Evolutionary conservation across 345 rosid species (phyloP).

Genomic region (Eucalyptus decipiens): DNA sequence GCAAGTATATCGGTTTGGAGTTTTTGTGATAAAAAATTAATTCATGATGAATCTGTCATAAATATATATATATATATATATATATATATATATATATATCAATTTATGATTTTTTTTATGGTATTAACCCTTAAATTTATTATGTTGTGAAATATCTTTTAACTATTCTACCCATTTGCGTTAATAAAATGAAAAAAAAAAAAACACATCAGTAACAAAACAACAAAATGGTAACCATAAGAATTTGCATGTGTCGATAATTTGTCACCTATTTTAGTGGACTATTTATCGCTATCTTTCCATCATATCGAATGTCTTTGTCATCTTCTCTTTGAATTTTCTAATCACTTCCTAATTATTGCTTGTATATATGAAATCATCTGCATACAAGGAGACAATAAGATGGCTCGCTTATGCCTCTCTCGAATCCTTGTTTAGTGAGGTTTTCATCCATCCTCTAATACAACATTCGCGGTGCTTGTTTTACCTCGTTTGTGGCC

Average conservation of each 20-base stretch:
- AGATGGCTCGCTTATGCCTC: not conserved
- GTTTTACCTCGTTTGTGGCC: not conserved
- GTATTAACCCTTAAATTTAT: too few relatives aligned
- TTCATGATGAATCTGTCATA: too few relatives aligned
- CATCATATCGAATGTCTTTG: not conserved
- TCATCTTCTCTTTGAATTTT: not conserved
- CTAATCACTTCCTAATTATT: not conserved
- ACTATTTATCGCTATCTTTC: not conserved
- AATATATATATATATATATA: too few relatives aligned
- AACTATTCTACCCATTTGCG: too few relatives aligned
- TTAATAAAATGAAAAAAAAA: not conserved
- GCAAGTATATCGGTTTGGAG: rapidly evolving
- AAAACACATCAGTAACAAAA: not conserved
- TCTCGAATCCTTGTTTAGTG: not conserved
- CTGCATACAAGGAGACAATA: not conserved
- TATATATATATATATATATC: too few relatives aligned
- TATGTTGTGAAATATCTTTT: too few relatives aligned
- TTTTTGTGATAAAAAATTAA: too few relatives aligned
- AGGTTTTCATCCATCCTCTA: not conserved
- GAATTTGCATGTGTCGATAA: not conserved
- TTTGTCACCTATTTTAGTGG: not conserved
- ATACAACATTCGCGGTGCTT: not conserved
- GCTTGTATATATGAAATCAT: not conserved
- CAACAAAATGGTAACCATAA: not conserved
- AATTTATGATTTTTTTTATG: too few relatives aligned